Base-by-base conservation (phyloP, 441 rosid species). In the Macaranga tanarius region DNA sequence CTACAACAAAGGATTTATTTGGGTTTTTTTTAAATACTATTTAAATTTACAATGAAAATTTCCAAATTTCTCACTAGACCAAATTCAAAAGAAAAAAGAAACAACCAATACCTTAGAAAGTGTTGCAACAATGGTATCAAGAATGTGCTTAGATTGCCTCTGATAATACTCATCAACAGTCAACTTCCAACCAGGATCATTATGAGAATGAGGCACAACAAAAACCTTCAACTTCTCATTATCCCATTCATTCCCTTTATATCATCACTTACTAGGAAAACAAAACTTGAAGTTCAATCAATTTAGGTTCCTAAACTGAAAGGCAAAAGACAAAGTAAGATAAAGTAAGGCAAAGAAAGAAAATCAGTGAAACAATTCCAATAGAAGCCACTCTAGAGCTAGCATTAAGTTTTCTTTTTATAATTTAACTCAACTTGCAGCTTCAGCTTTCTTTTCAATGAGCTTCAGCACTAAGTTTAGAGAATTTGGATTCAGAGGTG, bases 181-280 rank as follows among this genome's bases (percentile, higher is more conserved):
- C 55, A 91, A 82, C 84, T 89, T 95, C 99, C 99, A 95, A 7
- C 98, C 99, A 12, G 99, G 99, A 88, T 95, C 99, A 67, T 95
- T 95, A 79, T 95, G 99, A 44, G 99, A 95, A 73, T 92, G 99
- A 50, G 99, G 99, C 74, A 89, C 95, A 44, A 95, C 97, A 79
- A 95, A 82, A 44, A 92, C 80, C 86, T 95, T 95, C 79, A 92
- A 79, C 75, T 84, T 89, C 91, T 92, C 97, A 28, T 38, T 67
- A 73, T 92, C 89, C 99, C 99, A 95, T 77, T 95, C 99, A 48
- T 87, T 75, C 50, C 95, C 97, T 75, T 76, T 82, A 71, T 95
- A 92, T 16, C 26, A 45, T n/a, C 16, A 11, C 23, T 65, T 65
- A 15, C 23, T 48, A 56, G 9, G 2, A 22, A 23, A 56, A 26